These are phyloP conservation scores for Flueggea neowawraea DNA, from an alignment of 441 rosid species.

Conservation along the genomic window DNA sequence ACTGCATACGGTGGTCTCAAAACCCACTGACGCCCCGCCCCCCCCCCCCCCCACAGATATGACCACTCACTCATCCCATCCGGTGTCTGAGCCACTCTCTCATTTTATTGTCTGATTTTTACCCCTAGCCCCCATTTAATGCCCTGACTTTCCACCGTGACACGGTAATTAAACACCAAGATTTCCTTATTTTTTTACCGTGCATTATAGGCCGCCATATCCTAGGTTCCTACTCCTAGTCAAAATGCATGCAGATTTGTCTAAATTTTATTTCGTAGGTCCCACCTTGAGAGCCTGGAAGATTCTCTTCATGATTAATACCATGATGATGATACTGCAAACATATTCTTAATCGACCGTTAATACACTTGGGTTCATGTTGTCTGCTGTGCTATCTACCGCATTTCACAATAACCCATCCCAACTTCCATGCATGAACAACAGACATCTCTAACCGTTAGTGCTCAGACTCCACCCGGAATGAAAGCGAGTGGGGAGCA, in stretches of 20 bases:
- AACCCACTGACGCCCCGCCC: not conserved
- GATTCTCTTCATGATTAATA: not conserved
- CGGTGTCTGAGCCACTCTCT: slow-evolving; percentile 14
- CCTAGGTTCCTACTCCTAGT: not conserved
- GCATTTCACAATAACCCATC: too few species aligned
- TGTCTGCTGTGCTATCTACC: too few species aligned
- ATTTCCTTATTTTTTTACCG: too few species aligned
- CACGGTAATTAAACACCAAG: not conserved
- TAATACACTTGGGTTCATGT: too few species aligned
- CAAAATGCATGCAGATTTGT: not conserved
- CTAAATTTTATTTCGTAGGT: not conserved
- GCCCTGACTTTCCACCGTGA: slow-evolving; percentile 8
- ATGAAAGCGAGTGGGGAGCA: too few species aligned
- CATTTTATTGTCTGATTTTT: not conserved
- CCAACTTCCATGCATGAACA: too few species aligned
- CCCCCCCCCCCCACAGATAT: too few species aligned
- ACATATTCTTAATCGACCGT: not conserved
- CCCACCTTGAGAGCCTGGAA: not conserved
- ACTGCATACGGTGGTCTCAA: slow-evolving; percentile 11
- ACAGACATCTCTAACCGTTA: too few species aligned
- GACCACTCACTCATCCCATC: slow-evolving; percentile 9
- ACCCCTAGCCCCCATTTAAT: not conserved
- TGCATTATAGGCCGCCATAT: not conserved
- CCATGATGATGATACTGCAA: not conserved
- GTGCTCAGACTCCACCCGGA: too few species aligned